phyloP scores from a whole-genome alignment of 306 rosid genomes.

The Inga oerstediana region DNA sequence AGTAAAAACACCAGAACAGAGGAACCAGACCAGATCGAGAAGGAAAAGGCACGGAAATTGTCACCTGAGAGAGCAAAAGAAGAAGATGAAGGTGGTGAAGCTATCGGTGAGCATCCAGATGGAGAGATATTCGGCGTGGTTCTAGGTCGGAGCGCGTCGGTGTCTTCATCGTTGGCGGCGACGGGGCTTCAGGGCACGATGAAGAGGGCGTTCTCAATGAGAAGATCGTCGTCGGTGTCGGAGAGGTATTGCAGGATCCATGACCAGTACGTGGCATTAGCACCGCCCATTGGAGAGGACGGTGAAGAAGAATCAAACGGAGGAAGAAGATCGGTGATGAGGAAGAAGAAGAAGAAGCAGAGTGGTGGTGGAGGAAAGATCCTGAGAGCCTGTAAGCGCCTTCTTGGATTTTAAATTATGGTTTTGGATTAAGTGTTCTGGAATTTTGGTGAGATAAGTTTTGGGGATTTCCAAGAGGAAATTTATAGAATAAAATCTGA shows the following conservation, averaged over 20 bases:
- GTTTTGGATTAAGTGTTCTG: neutral
- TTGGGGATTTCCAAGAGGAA: neutral
- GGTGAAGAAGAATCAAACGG: neutral
- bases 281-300: conserved; percentile 40
- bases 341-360: conserved; percentile 25
- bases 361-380: conserved; percentile 49
- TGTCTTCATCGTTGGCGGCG: conserved; percentile 38
- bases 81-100: neutral
- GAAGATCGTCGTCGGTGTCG: conserved; percentile 77
- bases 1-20: neutral
- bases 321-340: conserved; percentile 35
- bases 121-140: conserved; percentile 41
- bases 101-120: neutral
- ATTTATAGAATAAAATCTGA: neutral
- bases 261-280: conserved; percentile 50
- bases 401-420: conserved; percentile 41
- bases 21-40: conserved; percentile 15
- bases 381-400: conserved; percentile 71
- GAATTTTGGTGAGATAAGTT: neutral
- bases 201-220: conserved; percentile 68
- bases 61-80: neutral
- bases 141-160: conserved; percentile 51
- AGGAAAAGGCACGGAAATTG: neutral
- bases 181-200: conserved; percentile 51
- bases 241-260: conserved; percentile 84